Conservation (phyloP, 2,329 filamentous ascomycete genomes). For the Fusarium armeniacum region DNA sequence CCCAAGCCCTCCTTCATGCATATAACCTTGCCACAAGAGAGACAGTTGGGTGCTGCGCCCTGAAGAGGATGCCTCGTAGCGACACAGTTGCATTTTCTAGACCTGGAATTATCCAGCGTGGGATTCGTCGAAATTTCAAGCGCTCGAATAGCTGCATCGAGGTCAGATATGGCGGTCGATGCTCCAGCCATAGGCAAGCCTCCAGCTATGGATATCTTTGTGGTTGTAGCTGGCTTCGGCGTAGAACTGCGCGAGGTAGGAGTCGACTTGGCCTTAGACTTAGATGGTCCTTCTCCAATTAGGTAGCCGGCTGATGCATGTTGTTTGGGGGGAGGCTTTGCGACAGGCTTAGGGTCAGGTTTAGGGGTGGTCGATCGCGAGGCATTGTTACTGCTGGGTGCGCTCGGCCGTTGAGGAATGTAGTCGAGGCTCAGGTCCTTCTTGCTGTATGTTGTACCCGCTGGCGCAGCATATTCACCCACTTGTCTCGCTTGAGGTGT, state of each 20-base stretch:
- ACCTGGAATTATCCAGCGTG: slow-evolving; percentile 66
- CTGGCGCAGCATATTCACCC: slow-evolving; percentile 71
- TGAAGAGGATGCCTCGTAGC: slow-evolving; percentile 89
- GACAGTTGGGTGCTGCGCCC: slow-evolving; percentile 91
- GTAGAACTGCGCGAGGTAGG: slow-evolving; percentile 67
- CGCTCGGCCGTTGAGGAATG: slow-evolving; percentile 67
- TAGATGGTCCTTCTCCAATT: slow-evolving; percentile 79
- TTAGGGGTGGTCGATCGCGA: slow-evolving; percentile 57
- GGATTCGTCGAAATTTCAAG: slow-evolving; percentile 95
- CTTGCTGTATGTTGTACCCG: slow-evolving; percentile 81
- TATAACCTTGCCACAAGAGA: slow-evolving; percentile 93
- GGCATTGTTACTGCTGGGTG: slow-evolving; percentile 55
- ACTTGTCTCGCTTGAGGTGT: slow-evolving; percentile 73
- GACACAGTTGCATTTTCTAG: slow-evolving; percentile 87
- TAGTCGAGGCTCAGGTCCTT: slow-evolving; percentile 79
- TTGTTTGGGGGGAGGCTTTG: slow-evolving; percentile 65
- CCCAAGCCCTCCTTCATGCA: slow-evolving; percentile 95
- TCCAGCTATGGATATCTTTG: slow-evolving; percentile 80
- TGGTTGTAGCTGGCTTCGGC: slow-evolving; percentile 65
- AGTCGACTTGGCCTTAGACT: slow-evolving; percentile 68
- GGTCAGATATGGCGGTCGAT: slow-evolving; percentile 77
- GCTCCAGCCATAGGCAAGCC: slow-evolving; percentile 86
- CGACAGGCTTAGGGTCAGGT: slow-evolving; percentile 47
- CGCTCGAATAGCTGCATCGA: slow-evolving; percentile 85
- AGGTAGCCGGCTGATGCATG: slow-evolving; percentile 79